Conservation (phyloP, 1,139 yeast genomes). For the Eremothecium sinecaudum region DNA sequence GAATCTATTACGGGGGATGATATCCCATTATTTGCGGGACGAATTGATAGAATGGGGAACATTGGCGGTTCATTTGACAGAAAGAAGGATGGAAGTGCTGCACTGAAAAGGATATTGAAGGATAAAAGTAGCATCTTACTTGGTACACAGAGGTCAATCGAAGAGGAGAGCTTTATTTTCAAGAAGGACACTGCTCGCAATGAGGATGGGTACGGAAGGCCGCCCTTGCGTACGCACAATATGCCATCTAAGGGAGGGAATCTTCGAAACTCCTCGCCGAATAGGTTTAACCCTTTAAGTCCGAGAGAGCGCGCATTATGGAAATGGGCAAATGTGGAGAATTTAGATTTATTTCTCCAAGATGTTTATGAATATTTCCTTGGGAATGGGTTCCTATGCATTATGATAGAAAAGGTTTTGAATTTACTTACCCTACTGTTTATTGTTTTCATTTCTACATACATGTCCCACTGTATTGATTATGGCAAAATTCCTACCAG, state of each 20-base stretch:
- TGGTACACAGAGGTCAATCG: constrained; percentile 1
- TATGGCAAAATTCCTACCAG: constrained; percentile 40
- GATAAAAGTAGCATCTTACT: constrained; percentile 2
- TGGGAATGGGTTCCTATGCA: constrained; percentile 78
- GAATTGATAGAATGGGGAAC: constrained; percentile 1
- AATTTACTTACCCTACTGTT: constrained; percentile 69
- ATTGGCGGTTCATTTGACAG: neutral
- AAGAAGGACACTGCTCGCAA: constrained; percentile 10
- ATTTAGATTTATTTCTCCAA: constrained; percentile 72
- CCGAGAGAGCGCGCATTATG: constrained; percentile 80
- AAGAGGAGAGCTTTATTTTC: constrained; percentile 13
- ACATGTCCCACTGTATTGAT: constrained; percentile 76
- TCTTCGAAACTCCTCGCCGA: constrained; percentile 24
- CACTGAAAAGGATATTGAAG: constrained; percentile 4
- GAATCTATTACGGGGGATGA: constrained; percentile 11
- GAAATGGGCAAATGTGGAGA: constrained; percentile 93
- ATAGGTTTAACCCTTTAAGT: constrained; percentile 30
- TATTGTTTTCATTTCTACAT: constrained; percentile 68
- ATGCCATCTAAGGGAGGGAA: constrained; percentile 22
- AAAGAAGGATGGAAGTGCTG: neutral
- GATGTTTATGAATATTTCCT: constrained; percentile 78
- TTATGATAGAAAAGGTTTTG: constrained; percentile 51
- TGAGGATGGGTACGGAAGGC: constrained; percentile 6
- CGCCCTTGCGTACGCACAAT: constrained; percentile 5
- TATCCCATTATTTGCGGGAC: constrained; percentile 10